Evolutionary conservation across 768 basidiomycete genomes (phyloP), one percentile per base, ranked within the genome.

Genomic region (Sarcodon aspratus): DNA sequence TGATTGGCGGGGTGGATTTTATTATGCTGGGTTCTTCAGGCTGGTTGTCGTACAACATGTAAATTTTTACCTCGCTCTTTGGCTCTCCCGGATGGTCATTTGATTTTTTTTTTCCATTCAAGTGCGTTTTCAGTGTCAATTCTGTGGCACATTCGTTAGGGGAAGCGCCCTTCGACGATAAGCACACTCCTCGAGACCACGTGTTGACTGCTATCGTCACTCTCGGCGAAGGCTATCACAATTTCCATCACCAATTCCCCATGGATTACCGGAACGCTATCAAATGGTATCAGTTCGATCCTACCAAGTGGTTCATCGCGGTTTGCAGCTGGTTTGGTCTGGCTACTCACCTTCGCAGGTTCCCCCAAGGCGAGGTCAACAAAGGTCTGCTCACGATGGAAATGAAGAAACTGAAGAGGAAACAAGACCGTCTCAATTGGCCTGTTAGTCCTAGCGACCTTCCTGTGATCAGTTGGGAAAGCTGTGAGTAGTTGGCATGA

Each of bases 321-420:
- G 54, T 69, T 36, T 82, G 80, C 56, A 72, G 70, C 17, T 52
- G 61, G 44, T 45, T 89, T 31, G 83, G 89, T 3, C 66, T 92
- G 32, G 92, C 92, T n/a, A 78, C 69, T 40, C 78, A 92, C 60
- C 74, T 96, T 50, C 81, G 84, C 56, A 73, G 78, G 35, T 96
- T 96, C 67, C 89, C 90, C 46, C 80, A 81, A 60, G 90, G 91
- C 65, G 92, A 94, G 63, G 82, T 96, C 56, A 70, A 73, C 50
- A 92, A 92, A 63, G 82, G 91, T 10, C 76, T 78, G 33, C 70
- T 88, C 54, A 78, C 84, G 6, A 93, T 95, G 90, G 75, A 84
- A 63, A 69, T 93, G 52, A 91, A 89, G 62, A 67, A 72, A 56
- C 69, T 93, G 44, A 78, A 82, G 53, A 63, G 68, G 45, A 60